These are phyloP conservation scores for Carpinus viminea DNA, from an alignment of 306 rosid genomes.

Conservation along the genomic window DNA sequence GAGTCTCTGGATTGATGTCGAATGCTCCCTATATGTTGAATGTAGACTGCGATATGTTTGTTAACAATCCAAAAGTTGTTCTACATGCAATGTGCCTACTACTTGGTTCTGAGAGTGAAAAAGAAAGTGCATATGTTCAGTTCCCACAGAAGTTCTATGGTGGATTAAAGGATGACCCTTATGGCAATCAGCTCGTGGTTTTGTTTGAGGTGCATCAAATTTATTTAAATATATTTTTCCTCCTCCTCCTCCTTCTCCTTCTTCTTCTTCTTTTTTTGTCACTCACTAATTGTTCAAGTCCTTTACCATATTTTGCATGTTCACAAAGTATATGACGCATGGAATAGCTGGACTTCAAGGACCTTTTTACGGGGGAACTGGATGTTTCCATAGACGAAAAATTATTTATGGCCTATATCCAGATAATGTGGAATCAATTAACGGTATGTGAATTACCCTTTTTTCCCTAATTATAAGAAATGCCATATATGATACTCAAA, in stretches of 20 bases:
- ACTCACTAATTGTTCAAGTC: neutral
- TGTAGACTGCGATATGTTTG: slow-evolving; percentile 68
- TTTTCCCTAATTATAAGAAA: neutral
- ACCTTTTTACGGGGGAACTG: slow-evolving; percentile 13
- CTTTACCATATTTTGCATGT: neutral
- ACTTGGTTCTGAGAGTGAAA: slow-evolving; percentile 27
- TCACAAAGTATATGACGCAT: neutral
- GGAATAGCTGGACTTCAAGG: slow-evolving; percentile 32
- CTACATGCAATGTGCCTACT: slow-evolving; percentile 51
- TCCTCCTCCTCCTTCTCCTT: too few relatives aligned
- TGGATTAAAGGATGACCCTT: slow-evolving; percentile 16
- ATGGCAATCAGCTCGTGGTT: slow-evolving; percentile 41
- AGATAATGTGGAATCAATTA: neutral
- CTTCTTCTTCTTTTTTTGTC: neutral
- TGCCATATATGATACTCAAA: too few relatives aligned
- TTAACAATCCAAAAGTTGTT: slow-evolving; percentile 48
- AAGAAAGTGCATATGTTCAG: too few relatives aligned
- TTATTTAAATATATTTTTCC: neutral
- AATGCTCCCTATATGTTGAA: too few relatives aligned
- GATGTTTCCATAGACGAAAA: slow-evolving; percentile 24
- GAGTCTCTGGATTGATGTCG: too few relatives aligned
- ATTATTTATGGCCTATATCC: slow-evolving; percentile 18
- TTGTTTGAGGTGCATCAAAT: slow-evolving; percentile 27
- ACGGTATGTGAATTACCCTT: neutral
- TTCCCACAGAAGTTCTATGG: too few relatives aligned